These are phyloP conservation scores for Trichosanthes truncata DNA, from an alignment of 306 rosid species.

Conservation along the genomic window DNA sequence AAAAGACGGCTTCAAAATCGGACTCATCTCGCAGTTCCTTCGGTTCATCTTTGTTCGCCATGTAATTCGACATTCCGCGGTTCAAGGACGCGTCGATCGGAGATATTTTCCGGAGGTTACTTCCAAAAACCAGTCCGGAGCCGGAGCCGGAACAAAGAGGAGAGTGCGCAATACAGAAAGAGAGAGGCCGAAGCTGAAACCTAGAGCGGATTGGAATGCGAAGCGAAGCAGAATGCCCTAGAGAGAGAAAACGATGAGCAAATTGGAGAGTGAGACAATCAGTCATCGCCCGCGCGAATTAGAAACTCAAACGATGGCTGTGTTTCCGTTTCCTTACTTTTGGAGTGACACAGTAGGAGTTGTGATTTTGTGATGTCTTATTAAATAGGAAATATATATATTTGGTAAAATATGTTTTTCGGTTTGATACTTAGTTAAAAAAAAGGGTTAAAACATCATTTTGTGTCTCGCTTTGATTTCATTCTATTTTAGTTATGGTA, in stretches of 20 bases:
- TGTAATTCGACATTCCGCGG: conserved; percentile 10
- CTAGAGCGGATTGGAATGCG: conserved; percentile 2
- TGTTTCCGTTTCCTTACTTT: no score
- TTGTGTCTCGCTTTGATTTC: no score
- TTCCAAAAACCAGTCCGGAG: neutral
- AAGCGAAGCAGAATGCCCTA: conserved; percentile 18
- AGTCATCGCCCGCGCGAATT: neutral
- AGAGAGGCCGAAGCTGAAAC: neutral
- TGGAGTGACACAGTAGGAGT: no score
- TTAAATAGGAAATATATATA: no score
- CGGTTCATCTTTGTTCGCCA: neutral
- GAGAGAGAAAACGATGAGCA: conserved; percentile 1
- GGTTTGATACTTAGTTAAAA: no score
- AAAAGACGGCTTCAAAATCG: conserved; percentile 32
- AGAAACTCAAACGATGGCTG: neutral
- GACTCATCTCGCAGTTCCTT: conserved; percentile 46
- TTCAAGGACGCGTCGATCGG: conserved; percentile 27
- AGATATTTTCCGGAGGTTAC: conserved; percentile 10
- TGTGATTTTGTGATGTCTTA: no score
- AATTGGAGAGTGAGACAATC: conserved; percentile 8
- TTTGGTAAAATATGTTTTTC: no score
- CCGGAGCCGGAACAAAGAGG: neutral
- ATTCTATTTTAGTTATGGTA: no score
- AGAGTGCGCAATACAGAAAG: neutral
- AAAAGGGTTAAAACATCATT: no score